These are phyloP conservation scores for Oropetium thomaeum DNA, from an alignment of 176 grass and related monocot genomes.

Conservation along the genomic window DNA sequence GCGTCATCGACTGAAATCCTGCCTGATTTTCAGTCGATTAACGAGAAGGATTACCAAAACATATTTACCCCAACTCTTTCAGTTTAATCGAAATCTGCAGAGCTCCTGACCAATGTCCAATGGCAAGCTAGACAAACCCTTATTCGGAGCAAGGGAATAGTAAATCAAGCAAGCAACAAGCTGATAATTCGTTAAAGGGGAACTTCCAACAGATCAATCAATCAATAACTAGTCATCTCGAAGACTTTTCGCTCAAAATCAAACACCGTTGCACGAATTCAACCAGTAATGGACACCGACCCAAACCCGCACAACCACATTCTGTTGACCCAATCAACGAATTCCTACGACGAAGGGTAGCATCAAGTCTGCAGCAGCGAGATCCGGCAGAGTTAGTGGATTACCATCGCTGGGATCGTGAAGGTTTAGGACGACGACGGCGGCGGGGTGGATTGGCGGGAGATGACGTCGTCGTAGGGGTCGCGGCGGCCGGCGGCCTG, in stretches of 20 bases:
- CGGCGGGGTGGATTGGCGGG: slow-evolving; percentile 26
- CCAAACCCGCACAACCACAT: background rate
- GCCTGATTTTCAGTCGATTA: too few relatives aligned
- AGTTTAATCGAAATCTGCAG: background rate
- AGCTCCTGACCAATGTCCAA: background rate
- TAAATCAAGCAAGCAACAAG: background rate
- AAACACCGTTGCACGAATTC: background rate
- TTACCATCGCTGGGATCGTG: slow-evolving; percentile 5
- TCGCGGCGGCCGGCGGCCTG: slow-evolving; percentile 78
- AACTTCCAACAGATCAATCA: background rate
- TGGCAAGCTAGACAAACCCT: background rate
- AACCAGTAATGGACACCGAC: background rate
- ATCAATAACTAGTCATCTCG: background rate
- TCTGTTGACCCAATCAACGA: background rate
- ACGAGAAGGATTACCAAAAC: too few relatives aligned
- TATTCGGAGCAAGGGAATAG: background rate
- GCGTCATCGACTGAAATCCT: too few relatives aligned
- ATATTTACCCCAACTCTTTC: background rate
- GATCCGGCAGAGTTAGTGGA: slow-evolving; percentile 3
- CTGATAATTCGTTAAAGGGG: background rate
- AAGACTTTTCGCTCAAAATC: background rate
- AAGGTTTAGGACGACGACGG: background rate
- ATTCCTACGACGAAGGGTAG: background rate
- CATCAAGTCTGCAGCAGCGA: background rate
- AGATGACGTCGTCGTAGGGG: slow-evolving; percentile 91